Evolutionary conservation across 352 stramenopile genomes (phyloP).

Genomic region (Phytophthora hibernalis): DNA sequence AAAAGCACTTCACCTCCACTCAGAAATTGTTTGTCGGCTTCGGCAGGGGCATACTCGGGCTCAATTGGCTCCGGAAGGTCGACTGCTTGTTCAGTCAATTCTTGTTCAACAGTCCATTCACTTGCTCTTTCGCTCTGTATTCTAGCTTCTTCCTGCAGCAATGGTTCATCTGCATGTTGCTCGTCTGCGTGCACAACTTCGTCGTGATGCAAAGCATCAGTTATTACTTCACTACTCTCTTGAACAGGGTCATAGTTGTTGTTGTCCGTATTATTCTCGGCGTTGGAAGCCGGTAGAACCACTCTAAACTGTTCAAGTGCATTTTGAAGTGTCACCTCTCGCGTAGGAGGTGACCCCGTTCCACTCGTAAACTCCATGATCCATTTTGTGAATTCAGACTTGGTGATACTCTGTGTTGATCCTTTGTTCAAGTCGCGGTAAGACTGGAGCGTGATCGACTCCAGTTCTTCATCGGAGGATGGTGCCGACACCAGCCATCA

Average conservation of each 20-base stretch:
- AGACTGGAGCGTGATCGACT: slow-evolving; percentile 59
- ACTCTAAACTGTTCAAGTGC: slow-evolving; percentile 40
- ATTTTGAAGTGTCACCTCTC: slow-evolving; percentile 38
- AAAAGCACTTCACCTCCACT: not conserved
- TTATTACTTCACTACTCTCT: not conserved
- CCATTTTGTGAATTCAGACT: slow-evolving; percentile 71
- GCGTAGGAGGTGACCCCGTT: slow-evolving; percentile 4
- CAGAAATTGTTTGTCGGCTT: not conserved
- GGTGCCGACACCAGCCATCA: slow-evolving; percentile 51
- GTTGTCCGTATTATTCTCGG: slow-evolving; percentile 12
- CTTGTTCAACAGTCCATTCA: slow-evolving; percentile 1
- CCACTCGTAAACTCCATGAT: slow-evolving; percentile 43
- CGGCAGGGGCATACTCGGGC: slow-evolving; percentile 1
- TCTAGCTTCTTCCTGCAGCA: slow-evolving; percentile 5
- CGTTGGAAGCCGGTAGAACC: not conserved
- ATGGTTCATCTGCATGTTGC: not conserved
- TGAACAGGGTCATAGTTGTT: not conserved
- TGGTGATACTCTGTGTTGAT: slow-evolving; percentile 61
- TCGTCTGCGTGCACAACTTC: not conserved
- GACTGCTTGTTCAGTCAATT: not conserved
- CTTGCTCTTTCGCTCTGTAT: not conserved
- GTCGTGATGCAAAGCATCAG: not conserved
- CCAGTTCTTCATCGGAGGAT: slow-evolving; percentile 64
- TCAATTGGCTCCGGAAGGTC: slow-evolving; percentile 4
- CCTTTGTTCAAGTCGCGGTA: slow-evolving; percentile 70